phyloP scores from a whole-genome alignment of 129 eudicot genomes.

The Heracleum sosnowskyi region DNA sequence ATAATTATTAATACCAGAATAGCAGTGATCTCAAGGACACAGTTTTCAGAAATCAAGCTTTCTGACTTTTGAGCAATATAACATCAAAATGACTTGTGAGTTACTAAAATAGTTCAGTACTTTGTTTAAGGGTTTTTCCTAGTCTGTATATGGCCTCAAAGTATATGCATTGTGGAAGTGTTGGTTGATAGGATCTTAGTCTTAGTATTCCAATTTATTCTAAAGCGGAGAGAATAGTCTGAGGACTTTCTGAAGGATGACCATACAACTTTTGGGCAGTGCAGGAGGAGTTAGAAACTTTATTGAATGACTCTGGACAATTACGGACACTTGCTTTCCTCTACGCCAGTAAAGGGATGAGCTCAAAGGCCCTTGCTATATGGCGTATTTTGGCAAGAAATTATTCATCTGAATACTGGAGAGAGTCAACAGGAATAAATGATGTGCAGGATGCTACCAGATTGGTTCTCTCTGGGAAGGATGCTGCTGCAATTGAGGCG shows the following conservation, averaged over 20 bases:
- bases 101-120: background rate
- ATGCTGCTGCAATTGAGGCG: constrained; percentile 81
- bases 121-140: background rate
- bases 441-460: constrained; percentile 24
- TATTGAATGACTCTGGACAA: constrained; percentile 80
- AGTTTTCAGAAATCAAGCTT: background rate
- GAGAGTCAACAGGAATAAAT: constrained; percentile 28
- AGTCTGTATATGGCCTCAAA: background rate
- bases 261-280: constrained; percentile 38
- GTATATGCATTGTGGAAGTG: background rate
- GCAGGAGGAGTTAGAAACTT: constrained; percentile 96
- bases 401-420: constrained; percentile 46
- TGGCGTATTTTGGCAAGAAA: constrained; percentile 88
- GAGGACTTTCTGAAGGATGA: constrained; percentile 34
- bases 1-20: background rate
- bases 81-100: background rate
- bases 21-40: constrained; percentile 1
- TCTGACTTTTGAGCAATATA: background rate
- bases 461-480: constrained; percentile 34
- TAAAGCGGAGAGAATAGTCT: background rate
- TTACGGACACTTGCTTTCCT: constrained; percentile 86
- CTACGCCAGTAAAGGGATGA: constrained; percentile 88
- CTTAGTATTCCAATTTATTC: constrained; percentile 8
- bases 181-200: constrained; percentile 15
- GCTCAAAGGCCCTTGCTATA: constrained; percentile 76